These are phyloP conservation scores for Kodamaea lidongshanica DNA, from an alignment of 805 yeast species.

Conservation along the genomic window DNA sequence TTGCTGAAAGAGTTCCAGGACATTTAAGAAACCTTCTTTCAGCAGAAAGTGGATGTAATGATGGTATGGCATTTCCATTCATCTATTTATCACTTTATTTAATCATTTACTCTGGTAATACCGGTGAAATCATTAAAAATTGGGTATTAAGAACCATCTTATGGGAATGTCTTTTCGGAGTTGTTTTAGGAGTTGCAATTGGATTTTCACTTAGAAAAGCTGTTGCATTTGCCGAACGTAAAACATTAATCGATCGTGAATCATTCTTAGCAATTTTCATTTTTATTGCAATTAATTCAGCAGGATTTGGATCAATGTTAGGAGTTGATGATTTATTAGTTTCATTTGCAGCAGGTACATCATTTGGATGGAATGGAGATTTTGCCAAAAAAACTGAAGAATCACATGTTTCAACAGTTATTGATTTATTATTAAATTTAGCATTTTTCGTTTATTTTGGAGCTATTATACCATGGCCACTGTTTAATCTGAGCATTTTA, in stretches of 20 bases:
- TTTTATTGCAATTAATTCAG: slow-evolving; percentile 74
- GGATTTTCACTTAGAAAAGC: slow-evolving; percentile 69
- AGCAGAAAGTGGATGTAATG: slow-evolving; percentile 88
- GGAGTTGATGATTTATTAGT: slow-evolving; percentile 88
- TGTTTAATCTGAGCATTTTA: slow-evolving; percentile 53
- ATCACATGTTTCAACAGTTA: slow-evolving; percentile 82
- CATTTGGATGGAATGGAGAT: slow-evolving; percentile 93
- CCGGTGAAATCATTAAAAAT: slow-evolving; percentile 64
- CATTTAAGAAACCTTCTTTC: slow-evolving; percentile 77
- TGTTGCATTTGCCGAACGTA: slow-evolving; percentile 66
- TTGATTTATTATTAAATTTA: slow-evolving; percentile 75
- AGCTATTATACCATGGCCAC: slow-evolving; percentile 83
- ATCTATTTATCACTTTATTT: slow-evolving; percentile 64
- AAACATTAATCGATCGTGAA: slow-evolving; percentile 74
- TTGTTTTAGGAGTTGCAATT: slow-evolving; percentile 62
- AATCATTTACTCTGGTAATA: slow-evolving; percentile 58
- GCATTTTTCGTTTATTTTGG: slow-evolving; percentile 88
- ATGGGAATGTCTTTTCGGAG: slow-evolving; percentile 79
- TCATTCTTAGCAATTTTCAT: slow-evolving; percentile 82
- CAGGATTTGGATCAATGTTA: slow-evolving; percentile 81
- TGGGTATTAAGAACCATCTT: slow-evolving; percentile 74
- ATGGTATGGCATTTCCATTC: slow-evolving; percentile 95
- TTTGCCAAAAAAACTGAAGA: slow-evolving; percentile 78
- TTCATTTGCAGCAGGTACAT: slow-evolving; percentile 88
- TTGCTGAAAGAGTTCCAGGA: slow-evolving; percentile 89